Conservation (phyloP, 345 rosid species). For the Erysimum cheiranthoides region DNA sequence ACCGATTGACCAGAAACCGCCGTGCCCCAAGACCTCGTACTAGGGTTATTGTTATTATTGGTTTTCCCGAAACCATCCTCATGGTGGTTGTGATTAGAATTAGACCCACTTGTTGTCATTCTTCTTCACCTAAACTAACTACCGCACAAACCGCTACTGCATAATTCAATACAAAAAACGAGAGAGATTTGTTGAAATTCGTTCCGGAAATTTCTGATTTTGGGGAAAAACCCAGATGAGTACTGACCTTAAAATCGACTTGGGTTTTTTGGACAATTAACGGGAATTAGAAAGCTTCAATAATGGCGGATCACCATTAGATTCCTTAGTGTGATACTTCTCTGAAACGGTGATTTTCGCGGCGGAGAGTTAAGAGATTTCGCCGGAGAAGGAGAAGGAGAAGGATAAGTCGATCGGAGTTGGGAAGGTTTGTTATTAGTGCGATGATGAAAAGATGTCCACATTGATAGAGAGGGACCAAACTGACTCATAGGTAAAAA, state of each 20-base stretch:
- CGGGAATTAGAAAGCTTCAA: constrained; percentile 11
- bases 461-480: constrained; percentile 11
- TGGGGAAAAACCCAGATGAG: constrained; percentile 37
- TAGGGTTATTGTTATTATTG: constrained; percentile 44
- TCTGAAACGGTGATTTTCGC: constrained; percentile 6
- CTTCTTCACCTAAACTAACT: constrained; percentile 36
- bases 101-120: constrained; percentile 59
- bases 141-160: constrained; percentile 26
- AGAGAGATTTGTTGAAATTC: not conserved
- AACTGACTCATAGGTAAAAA: constrained; percentile 26
- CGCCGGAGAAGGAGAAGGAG: constrained; percentile 31
- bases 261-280: constrained; percentile 30
- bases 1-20: constrained; percentile 81
- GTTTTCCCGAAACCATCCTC: constrained; percentile 58
- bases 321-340: not conserved
- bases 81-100: constrained; percentile 52
- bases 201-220: constrained; percentile 8
- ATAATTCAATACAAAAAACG: not conserved
- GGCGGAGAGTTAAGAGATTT: not conserved
- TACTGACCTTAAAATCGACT: constrained; percentile 44
- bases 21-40: constrained; percentile 85
- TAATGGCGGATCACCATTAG: constrained; percentile 25
- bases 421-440: constrained; percentile 18
- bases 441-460: constrained; percentile 26
- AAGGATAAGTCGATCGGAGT: constrained; percentile 28